phyloP scores from a whole-genome alignment of 352 stramenopile species.

The Stephanocyclus meneghinianus region DNA sequence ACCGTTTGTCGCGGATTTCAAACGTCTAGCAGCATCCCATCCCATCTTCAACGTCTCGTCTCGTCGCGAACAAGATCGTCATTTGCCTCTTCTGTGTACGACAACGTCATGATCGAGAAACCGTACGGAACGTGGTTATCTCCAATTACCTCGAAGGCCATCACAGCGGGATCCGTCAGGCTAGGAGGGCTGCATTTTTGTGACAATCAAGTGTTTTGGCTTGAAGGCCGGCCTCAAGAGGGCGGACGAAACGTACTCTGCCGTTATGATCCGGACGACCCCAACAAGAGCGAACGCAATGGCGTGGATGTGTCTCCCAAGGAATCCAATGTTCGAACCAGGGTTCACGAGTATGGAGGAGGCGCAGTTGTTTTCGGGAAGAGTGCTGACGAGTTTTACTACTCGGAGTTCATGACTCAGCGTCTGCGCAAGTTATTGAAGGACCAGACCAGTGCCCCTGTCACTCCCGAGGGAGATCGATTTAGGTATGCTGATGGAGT shows the following conservation, averaged over 20 bases:
- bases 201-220: constrained; percentile 52
- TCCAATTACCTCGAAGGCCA: constrained; percentile 63
- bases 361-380: constrained; percentile 51
- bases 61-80: too few relatives aligned
- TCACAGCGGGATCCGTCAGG: constrained; percentile 56
- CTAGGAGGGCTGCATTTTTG: constrained; percentile 32
- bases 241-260: constrained; percentile 63
- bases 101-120: neutral
- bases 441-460: neutral
- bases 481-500: constrained; percentile 72
- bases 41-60: too few relatives aligned
- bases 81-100: too few relatives aligned
- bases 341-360: constrained; percentile 78
- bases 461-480: constrained; percentile 19
- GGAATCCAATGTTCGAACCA: constrained; percentile 61
- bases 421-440: constrained; percentile 23
- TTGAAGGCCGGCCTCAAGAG: constrained; percentile 67
- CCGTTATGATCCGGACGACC: constrained; percentile 22
- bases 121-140: constrained; percentile 65
- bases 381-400: constrained; percentile 46
- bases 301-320: constrained; percentile 49
- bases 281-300: constrained; percentile 30
- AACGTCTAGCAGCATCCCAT: too few relatives aligned
- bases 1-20: too few relatives aligned
- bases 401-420: constrained; percentile 68